Evolutionary conservation across 2,329 filamentous ascomycete genomes (phyloP), one percentile per base, ranked within the genome.

Genomic region (Nigrospora oryzae): DNA sequence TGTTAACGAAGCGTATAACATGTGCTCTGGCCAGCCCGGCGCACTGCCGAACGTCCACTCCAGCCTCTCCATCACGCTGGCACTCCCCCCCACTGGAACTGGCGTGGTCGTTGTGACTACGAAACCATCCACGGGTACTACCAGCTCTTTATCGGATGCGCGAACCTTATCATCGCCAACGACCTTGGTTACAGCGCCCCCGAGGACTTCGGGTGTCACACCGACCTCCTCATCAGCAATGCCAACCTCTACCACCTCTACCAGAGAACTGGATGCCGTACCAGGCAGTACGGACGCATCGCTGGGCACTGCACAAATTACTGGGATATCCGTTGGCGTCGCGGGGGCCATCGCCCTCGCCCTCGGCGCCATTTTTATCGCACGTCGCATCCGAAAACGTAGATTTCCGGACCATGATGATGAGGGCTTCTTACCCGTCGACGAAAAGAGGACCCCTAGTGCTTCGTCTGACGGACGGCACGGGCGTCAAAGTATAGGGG

Each of bases 31-130:
- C 5, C 60, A 77, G 46, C 54, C 62, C 3, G 63, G 63, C 41
- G 77, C 80, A 6, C 63, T 75, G 30, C 62, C 68, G n/a, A 75
- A 75, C 43, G 84, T 80, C 6, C 77, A 82, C 56, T 58, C 64
- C 16, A 73, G 73, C 17, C 71, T 84, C 42, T 75, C 75, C 28
- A 79, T 78, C 17, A 82, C 79, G 0, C 55, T 82, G 23, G 58
- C 75, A 23, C 47, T 69, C 11, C 57, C 62, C 13, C 59, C 58
- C n/a, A 59, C 65, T 13, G 62, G 40, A 57, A 17, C 60, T 62
- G 6, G 62, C 61, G 5, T 36, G 14, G 34, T 36, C 5, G 34
- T 36, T 8, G 34, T 36, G 13, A 39, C 31, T 52, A 36, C 46
- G 41, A 37, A 47, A 19, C 23, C 46, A 42, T 17, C 43, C 33